These are phyloP conservation scores for Podaxis sp. DNA, from an alignment of 768 basidiomycete genomes.

Conservation along the genomic window DNA sequence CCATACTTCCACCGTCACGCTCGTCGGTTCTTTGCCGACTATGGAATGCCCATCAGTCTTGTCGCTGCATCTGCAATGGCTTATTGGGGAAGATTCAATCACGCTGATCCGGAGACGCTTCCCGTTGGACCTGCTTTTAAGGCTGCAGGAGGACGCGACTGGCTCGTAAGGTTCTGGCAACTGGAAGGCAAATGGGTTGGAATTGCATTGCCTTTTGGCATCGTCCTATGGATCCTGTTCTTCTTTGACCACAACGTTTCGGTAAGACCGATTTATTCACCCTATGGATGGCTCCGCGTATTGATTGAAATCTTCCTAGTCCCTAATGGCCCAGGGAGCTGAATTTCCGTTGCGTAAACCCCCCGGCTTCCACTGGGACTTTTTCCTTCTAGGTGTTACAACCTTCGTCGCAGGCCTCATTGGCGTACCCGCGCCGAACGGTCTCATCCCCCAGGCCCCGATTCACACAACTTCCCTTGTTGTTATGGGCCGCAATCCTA, in stretches of 20 bases:
- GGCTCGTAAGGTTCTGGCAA: conserved; percentile 90
- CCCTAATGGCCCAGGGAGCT: conserved; percentile 88
- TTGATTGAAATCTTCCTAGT: conserved; percentile 43
- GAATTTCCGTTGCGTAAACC: conserved; percentile 91
- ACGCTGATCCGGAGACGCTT: conserved; percentile 59
- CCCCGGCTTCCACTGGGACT: conserved; percentile 84
- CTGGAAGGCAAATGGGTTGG: conserved; percentile 87
- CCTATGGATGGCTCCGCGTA: neutral
- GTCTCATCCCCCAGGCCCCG: conserved; percentile 84
- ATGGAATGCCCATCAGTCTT: conserved; percentile 89
- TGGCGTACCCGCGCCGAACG: conserved; percentile 85
- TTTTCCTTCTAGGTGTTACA: conserved; percentile 87
- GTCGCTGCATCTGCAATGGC: conserved; percentile 75
- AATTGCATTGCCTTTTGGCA: conserved; percentile 85
- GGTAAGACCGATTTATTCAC: conserved; percentile 39
- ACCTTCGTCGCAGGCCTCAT: conserved; percentile 89
- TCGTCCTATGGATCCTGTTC: conserved; percentile 87
- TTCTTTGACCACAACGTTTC: conserved; percentile 97
- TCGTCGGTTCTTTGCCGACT: conserved; percentile 78
- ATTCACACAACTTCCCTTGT: conserved; percentile 87
- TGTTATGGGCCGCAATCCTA: conserved; percentile 52
- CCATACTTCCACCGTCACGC: conserved; percentile 72
- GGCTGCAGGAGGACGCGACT: conserved; percentile 69
- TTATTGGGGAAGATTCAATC: conserved; percentile 81
- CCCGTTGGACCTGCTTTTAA: conserved; percentile 70